phyloP scores from a whole-genome alignment of 169 alveolate genomes.

The Perkinsus chesapeaki region DNA sequence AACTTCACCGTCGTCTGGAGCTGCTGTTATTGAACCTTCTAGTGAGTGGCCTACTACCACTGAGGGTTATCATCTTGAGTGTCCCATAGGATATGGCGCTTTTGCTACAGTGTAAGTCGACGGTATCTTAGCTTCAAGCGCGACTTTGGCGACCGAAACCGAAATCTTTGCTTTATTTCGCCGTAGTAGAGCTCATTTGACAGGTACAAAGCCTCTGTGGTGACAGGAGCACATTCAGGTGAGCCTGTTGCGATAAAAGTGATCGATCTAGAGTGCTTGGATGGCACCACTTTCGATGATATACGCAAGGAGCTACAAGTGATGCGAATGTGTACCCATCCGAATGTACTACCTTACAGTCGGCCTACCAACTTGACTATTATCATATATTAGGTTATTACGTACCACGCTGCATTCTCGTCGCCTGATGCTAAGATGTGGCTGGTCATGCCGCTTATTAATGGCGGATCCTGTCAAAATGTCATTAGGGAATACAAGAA shows the following conservation, averaged over 20 bases:
- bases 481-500: conserved; percentile 14
- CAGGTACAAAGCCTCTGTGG: background rate
- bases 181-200: too few species aligned
- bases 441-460: conserved; percentile 14
- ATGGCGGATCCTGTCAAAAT: background rate
- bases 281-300: conserved; percentile 2
- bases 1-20: background rate
- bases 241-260: background rate
- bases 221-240: background rate
- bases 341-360: background rate
- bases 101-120: background rate
- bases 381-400: background rate
- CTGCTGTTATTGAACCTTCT: background rate
- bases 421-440: conserved; percentile 7
- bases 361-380: background rate
- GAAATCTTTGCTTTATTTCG: too few species aligned
- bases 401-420: conserved; percentile 6
- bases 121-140: too few species aligned
- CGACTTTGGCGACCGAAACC: too few species aligned
- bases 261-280: background rate
- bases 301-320: conserved; percentile 13
- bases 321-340: conserved; percentile 7
- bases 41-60: background rate
- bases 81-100: background rate
- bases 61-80: background rate